Base-by-base conservation (phyloP, 495 filamentous ascomycete species). In the Penicillium robsamsonii region DNA sequence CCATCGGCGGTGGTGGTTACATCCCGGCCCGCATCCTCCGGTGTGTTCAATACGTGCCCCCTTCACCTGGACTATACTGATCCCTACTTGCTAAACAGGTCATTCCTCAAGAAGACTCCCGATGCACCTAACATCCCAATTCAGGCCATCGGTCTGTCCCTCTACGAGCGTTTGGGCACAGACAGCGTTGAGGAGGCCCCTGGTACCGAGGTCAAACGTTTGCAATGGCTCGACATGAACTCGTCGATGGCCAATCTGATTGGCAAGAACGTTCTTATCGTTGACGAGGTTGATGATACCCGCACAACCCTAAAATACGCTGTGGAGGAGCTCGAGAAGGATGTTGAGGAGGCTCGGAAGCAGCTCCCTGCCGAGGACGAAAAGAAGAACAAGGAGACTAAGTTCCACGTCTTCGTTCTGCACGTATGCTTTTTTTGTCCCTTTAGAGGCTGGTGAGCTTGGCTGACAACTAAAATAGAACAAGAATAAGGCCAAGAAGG, bases 201-300 rank as follows among this genome's bases (percentile, higher is more conserved):
- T 27, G 94, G 95, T 50, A 96, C 90, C 60, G 94, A 96, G 73
- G 94, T 99, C 54, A 97, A 90, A 33, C 87, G 95, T 60, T 97
- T 95, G 35, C 94, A 99, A 80, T 99, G 94, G 94, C 83, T 99
- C 42, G 94, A 99, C 72, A 79, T 99, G 57, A 86, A 81, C 64
- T 88, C 87, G 41, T 79, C 97, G 68, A 97, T 96, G 84, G 81
- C 86, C 68, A 94, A 90, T 75, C 72, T 99, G 66, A 88, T 99
- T 57, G 94, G 94, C 68, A 96, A 96, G 84, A 91, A 92, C 71
- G 89, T 99, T 53, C 80, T 99, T 46, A 99, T 99, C 59, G 95
- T 99, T 6, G 94, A 99, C 66, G 94, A 99, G 80, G 94, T 99
- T 11, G 94, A 99, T 70, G 94, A 99, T 72, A 97, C 94, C 29